Percentiles rank a stretch among this genome's conserved stretches.
phyloP scores from a whole-genome alignment of 1,139 yeast species.

The Saccharomycopsis crataegensis region DNA sequence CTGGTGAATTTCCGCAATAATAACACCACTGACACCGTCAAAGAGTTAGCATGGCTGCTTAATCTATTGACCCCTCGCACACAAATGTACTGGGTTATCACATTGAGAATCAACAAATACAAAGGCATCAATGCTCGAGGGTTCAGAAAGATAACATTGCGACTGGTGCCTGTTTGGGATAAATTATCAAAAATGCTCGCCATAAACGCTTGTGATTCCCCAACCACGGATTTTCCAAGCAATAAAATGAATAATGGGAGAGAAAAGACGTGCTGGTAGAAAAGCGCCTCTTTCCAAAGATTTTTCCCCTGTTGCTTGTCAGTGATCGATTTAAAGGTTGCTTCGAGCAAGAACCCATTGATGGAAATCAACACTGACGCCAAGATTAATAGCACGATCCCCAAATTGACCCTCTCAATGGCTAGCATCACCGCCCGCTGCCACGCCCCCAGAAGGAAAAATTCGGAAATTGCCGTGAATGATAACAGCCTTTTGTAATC shows the following conservation, averaged over 20 bases:
- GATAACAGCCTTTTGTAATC: background rate
- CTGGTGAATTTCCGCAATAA: slow-evolving; percentile 56
- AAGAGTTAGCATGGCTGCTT: slow-evolving; percentile 49
- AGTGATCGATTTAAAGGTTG: slow-evolving; percentile 36
- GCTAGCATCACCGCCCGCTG: no score
- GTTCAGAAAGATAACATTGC: background rate
- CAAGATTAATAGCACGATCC: slow-evolving; percentile 37
- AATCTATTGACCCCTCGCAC: slow-evolving; percentile 60
- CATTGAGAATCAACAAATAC: slow-evolving; percentile 33
- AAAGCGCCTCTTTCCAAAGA: slow-evolving; percentile 59
- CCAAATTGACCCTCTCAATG: slow-evolving; percentile 24
- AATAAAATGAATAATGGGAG: slow-evolving; percentile 46
- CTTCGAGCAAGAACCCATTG: slow-evolving; percentile 50
- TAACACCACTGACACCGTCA: slow-evolving; percentile 54
- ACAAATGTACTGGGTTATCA: slow-evolving; percentile 57
- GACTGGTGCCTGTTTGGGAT: background rate
- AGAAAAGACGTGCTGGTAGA: slow-evolving; percentile 52
- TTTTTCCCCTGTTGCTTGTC: slow-evolving; percentile 31
- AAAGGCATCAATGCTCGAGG: slow-evolving; percentile 23
- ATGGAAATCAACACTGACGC: slow-evolving; percentile 47
- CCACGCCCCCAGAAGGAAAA: no score
- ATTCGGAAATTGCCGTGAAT: no score
- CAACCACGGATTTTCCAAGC: slow-evolving; percentile 18
- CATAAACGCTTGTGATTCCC: background rate
- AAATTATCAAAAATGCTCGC: background rate